Percentiles rank a stretch among this genome's conserved stretches.
Conservation (phyloP, 805 yeast species). For the Candida montana region DNA sequence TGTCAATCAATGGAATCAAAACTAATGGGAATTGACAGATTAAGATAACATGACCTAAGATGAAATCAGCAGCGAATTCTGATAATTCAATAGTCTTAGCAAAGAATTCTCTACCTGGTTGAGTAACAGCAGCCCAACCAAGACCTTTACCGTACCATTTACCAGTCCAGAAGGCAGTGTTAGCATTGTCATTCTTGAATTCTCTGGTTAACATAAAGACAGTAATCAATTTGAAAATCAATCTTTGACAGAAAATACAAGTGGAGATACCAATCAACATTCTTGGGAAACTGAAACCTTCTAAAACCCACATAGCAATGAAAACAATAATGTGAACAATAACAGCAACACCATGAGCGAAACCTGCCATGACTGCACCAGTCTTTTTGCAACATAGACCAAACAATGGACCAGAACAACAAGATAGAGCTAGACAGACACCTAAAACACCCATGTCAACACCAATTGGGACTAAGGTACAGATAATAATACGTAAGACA, state of each 20-base stretch:
- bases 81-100: slow-evolving; percentile 94
- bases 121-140: slow-evolving; percentile 92
- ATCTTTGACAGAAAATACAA: slow-evolving; percentile 81
- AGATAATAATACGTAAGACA: slow-evolving; percentile 62
- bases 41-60: slow-evolving; percentile 84
- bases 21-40: slow-evolving; percentile 87
- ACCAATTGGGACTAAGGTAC: slow-evolving; percentile 87
- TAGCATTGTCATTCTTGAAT: slow-evolving; percentile 90
- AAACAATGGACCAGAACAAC: slow-evolving; percentile 96
- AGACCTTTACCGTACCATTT: slow-evolving; percentile 95
- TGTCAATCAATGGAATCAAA: slow-evolving; percentile 81
- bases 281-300: slow-evolving; percentile 85
- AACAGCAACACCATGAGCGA: slow-evolving; percentile 95
- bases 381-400: slow-evolving; percentile 96
- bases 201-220: slow-evolving; percentile 82
- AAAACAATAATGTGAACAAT: slow-evolving; percentile 81
- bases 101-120: slow-evolving; percentile 90
- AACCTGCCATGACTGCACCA: slow-evolving; percentile 89
- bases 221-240: slow-evolving; percentile 80
- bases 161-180: slow-evolving; percentile 99
- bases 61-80: slow-evolving; percentile 94
- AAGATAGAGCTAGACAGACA: slow-evolving; percentile 75
- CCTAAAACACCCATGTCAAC: slow-evolving; percentile 82
- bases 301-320: slow-evolving; percentile 95
- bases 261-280: slow-evolving; percentile 84